Evolutionary conservation across 106 monocot species (phyloP), one percentile per base, ranked within the genome.

Genomic region (Dendrobium nobile): DNA sequence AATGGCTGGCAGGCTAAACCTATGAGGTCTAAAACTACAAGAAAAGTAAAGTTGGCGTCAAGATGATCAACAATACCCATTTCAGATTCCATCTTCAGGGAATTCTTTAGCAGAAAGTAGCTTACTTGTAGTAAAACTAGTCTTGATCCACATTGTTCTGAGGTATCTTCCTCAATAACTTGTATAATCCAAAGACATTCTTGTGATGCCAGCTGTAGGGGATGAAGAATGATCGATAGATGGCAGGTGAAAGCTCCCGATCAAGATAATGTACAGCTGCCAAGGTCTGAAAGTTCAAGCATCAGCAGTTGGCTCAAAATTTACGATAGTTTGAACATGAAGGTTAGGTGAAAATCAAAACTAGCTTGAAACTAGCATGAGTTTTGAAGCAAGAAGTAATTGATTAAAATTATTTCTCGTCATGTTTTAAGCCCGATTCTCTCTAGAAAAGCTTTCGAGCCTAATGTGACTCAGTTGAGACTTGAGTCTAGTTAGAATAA

Each of bases 181-280:
- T 93, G 86, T 99, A 99, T 79, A 93, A 37, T n/a, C 99, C 99
- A 75, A 99, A 99, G 44, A 90, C 86, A 84, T 99, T 99, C 75
- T 84, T 87, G 18, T 81, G 33, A 67, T 87, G 87, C 99, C 99
- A 99, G 78, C 82, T 67, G 73, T 91, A 87, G 4, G 99, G 99
- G 74, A 99, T 91, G 77, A 99, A 99, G 80, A 95, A 99, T 1
- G 99, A 99, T 1, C 99, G 85, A 79, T 99, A 88, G 22, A 86
- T 80, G 26, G 91, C 75, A 6, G 99, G 95, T 0, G 99, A 99
- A 8, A 88, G 85, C 79, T 95, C 95, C 67, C 99, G 82, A 61
- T 99, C 99, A 68, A 99, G 82, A 77, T 85, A 99, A 67, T 82
- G 95, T 22, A 99, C 74, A 5, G 95, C 95, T 37, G 90, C 91